phyloP scores from a whole-genome alignment of 768 basidiomycete species.

The Collybia nuda region DNA sequence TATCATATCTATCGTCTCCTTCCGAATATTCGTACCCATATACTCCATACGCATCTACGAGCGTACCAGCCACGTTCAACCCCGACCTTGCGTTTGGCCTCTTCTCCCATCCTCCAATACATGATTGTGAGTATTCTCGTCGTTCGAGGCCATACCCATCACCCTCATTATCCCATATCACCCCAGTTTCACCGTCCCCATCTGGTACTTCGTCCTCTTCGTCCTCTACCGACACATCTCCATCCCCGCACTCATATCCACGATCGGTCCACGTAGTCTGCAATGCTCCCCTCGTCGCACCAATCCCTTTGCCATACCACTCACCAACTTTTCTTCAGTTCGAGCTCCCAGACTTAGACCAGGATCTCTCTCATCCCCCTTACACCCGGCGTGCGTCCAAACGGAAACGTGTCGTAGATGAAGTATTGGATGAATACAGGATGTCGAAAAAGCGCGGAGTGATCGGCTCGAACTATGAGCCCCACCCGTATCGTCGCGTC shows the following conservation, averaged over 20 bases:
- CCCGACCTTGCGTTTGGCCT: conserved; percentile 12
- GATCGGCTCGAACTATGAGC: conserved; percentile 3
- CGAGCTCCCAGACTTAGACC: conserved; percentile 64
- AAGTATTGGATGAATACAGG: conserved; percentile 11
- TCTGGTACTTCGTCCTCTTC: conserved; percentile 33
- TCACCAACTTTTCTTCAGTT: conserved; percentile 71
- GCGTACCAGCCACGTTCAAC: too few relatives aligned
- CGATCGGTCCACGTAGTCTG: conserved; percentile 52
- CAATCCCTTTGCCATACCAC: conserved; percentile 68
- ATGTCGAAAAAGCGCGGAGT: conserved; percentile 15
- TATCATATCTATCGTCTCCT: too few relatives aligned
- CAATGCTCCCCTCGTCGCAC: conserved; percentile 67
- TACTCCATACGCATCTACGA: neutral
- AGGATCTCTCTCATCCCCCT: conserved; percentile 69
- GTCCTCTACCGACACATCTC: conserved; percentile 13
- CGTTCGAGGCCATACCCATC: conserved; percentile 1
- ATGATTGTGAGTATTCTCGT: neutral
- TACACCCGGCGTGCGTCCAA: conserved; percentile 47
- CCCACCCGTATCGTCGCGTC: conserved; percentile 4
- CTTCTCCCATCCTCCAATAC: neutral
- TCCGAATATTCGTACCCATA: neutral
- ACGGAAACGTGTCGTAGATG: conserved; percentile 44
- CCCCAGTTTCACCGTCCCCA: conserved; percentile 42
- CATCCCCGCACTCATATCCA: conserved; percentile 19
- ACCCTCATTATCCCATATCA: neutral